Base-by-base conservation (phyloP, 208 protist genomes). In the Trypanosoma vivax region DNA sequence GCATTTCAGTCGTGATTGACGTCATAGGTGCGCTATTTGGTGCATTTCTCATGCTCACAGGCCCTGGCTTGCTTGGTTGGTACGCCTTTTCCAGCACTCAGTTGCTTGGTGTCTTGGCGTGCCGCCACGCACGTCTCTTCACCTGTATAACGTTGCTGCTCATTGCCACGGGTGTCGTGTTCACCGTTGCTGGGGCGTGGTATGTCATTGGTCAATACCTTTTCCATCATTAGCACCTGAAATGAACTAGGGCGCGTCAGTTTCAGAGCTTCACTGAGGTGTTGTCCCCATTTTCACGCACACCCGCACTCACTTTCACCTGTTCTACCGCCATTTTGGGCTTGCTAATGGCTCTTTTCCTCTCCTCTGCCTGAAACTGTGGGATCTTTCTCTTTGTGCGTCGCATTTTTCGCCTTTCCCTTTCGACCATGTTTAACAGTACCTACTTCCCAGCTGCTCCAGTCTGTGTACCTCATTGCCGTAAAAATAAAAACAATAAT, bases 1-100 rank as follows among this genome's bases (percentile, higher is more conserved):
- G 81, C 23, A 89, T 89, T 30, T 65, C 61, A 18, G 67, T 84
- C 39, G 73, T 83, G 29, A 89, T 89, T 60, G 67, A 78, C 49
- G 52, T 89, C 24, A 49, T 83, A 19, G 81, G 81, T 31, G 73
- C 71, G 0, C 55, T 89, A 10, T 77, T 82, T 50, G 74, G 76
- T 31, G 58, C 76, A 23, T 76, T 79, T 52, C 42, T 84, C 30
- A 79, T 89, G 51, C 66, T 84, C 35, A 79, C 74, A n/a, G 60
- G 49, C 1, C 81, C 81, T 21, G 73, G 76, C 0, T 53, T 82
- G 9, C 68, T 81, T 47, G 76, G 66, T 9, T 72, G 73, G 70
- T 75, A 64, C 43, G 43, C 75, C 34, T 83, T 81, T 34, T 81
- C 76, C 3, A 61, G 60, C 0, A 31, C 28, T 29, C 54, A 18